Evolutionary conservation across 2,329 filamentous ascomycete species (phyloP).

Genomic region (Penicillium fuscoglaucum): DNA sequence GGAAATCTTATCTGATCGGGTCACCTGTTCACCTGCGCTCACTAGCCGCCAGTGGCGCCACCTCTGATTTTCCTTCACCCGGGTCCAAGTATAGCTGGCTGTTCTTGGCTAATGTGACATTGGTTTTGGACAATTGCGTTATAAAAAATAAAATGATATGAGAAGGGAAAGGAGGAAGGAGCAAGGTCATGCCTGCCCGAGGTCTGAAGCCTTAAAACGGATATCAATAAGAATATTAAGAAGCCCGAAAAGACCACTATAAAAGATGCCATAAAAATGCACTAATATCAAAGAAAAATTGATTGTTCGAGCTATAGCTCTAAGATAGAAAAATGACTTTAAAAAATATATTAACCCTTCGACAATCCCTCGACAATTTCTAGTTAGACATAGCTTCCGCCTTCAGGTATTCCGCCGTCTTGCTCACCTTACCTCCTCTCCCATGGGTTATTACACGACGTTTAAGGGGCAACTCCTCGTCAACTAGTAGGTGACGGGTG

Average conservation of each 20-base stretch:
- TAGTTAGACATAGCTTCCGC: not conserved
- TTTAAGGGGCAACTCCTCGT: not conserved
- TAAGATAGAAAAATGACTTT: not conserved
- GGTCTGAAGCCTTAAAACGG: not conserved
- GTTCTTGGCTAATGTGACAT: slow-evolving; percentile 53
- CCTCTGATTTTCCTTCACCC: slow-evolving; percentile 10
- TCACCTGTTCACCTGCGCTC: slow-evolving; percentile 7
- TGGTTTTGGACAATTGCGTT: slow-evolving; percentile 51
- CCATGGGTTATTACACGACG: not conserved
- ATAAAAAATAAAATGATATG: not conserved
- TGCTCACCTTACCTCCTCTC: not conserved
- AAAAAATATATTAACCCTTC: not conserved
- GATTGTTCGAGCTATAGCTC: not conserved
- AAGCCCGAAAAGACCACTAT: not conserved
- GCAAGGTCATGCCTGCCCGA: not conserved
- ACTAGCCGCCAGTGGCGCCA: not conserved
- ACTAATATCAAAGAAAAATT: too few relatives aligned
- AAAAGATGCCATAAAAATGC: not conserved
- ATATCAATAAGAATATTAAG: not conserved
- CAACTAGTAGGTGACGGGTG: not conserved
- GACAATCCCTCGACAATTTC: not conserved
- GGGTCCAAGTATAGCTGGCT: slow-evolving; percentile 56
- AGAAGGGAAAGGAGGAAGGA: not conserved
- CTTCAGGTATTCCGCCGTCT: not conserved
- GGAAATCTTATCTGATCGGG: slow-evolving; percentile 37